Conservation (phyloP, 305 asterid species). For the Andrographis paniculata region DNA sequence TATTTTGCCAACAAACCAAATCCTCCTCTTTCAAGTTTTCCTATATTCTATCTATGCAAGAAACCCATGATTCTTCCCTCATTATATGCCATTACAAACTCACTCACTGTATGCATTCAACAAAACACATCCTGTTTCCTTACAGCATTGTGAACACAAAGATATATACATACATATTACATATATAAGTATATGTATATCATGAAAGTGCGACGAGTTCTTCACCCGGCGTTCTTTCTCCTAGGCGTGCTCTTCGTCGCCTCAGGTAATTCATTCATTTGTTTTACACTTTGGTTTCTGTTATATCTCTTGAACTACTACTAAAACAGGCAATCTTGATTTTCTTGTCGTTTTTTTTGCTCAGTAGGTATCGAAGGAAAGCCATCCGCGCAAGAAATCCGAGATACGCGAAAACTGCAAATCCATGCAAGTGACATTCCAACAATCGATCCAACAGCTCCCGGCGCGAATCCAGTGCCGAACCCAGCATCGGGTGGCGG, state of each 20-base stretch:
- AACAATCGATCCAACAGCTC: conserved; percentile 28
- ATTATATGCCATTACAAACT: conserved; percentile 32
- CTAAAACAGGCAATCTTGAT: too few relatives aligned
- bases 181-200: too few relatives aligned
- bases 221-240: too few relatives aligned
- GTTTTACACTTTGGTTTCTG: too few relatives aligned
- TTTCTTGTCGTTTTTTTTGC: not conserved
- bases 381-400: conserved; percentile 28
- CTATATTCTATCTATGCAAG: conserved; percentile 69
- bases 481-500: not conserved
- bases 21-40: conserved; percentile 68
- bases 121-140: not conserved
- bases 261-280: too few relatives aligned
- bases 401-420: conserved; percentile 26
- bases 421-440: conserved; percentile 29
- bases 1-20: conserved; percentile 43
- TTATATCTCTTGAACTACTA: too few relatives aligned
- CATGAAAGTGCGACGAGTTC: too few relatives aligned
- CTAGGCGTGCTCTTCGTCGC: too few relatives aligned
- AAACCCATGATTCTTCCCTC: conserved; percentile 80
- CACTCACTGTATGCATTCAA: conserved; percentile 40
- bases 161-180: too few relatives aligned
- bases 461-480: conserved; percentile 23
- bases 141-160: too few relatives aligned
- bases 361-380: conserved; percentile 33